These are phyloP conservation scores for Colletotrichum horii DNA, from an alignment of 2,329 filamentous ascomycete genomes.

Conservation along the genomic window DNA sequence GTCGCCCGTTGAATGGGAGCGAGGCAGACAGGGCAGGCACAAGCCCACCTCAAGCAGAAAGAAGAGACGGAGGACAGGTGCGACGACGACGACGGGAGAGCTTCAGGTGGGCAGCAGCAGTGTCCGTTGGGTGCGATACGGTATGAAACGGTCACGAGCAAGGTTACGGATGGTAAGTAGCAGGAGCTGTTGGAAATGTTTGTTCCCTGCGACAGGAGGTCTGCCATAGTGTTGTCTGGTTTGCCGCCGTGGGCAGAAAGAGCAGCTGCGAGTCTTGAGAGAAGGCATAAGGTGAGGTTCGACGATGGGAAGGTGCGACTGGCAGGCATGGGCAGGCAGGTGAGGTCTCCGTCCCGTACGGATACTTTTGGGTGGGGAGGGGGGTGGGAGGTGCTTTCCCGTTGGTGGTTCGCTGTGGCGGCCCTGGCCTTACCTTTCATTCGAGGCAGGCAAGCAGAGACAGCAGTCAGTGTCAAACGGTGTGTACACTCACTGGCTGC, in stretches of 20 bases:
- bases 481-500: slow-evolving; percentile 5
- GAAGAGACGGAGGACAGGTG: background rate
- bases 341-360: slow-evolving; percentile 1
- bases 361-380: slow-evolving; percentile 1
- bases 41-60: background rate
- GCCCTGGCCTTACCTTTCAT: background rate
- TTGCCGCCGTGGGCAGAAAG: background rate
- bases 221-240: background rate
- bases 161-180: background rate
- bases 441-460: background rate
- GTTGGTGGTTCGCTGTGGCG: background rate
- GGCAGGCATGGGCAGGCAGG: background rate
- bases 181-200: background rate
- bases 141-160: background rate
- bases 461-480: slow-evolving; percentile 2
- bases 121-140: background rate
- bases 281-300: background rate
- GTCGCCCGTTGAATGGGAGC: background rate
- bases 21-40: background rate
- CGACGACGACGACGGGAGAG: background rate
- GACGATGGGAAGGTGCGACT: slow-evolving; percentile 1
- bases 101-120: background rate
- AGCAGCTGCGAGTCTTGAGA: background rate
- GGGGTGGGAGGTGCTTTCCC: background rate
- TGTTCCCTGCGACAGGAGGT: background rate